Evolutionary conservation across 768 basidiomycete genomes (phyloP), one percentile per base, ranked within the genome.

Genomic region (Trametes maxima): DNA sequence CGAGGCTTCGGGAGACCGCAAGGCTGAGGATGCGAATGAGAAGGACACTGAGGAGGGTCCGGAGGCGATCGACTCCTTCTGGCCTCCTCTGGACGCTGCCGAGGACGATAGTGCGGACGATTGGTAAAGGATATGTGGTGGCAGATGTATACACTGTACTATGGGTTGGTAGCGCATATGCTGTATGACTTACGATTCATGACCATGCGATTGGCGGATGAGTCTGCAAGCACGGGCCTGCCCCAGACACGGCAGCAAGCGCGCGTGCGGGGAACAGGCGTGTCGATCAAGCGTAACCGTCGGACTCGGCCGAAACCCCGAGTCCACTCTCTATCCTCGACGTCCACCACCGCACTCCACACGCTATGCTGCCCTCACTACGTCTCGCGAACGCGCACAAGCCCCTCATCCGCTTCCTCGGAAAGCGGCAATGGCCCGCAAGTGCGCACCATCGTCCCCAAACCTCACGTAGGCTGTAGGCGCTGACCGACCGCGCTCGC

Each of bases 21-120:
- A 58, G 16, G 33, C 17, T 1, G 71, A 64, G 12, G 67, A 74
- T 7, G 50, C 69, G 8, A 64, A 62, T 21, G 75, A 80, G 51
- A 79, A 78, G 78, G 79, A 78, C n/a, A 70, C 76, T 11, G 60
- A 79, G 48, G 75, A 74, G 21, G 72, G 73, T 16, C 72, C 72
- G 7, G 75, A 74, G 3, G 59, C 54, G 13, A 62, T 65, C 2
- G 69, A 67, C 8, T 53, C 59, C 3, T 65, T 68, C 51, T 68
- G 67, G 67, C 67, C 67, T 0, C 67, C 67, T 7, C 50, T 68
- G 62, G 64, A 65, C 21, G 60, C 21, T 42, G 53, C 60, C n/a
- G 65, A 62, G 39, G 67, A 59, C 6, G 67, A 68, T 35, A 59
- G 13, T 13, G 33, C 56, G 21, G 64, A 65, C 17, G 64, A 64